These are phyloP conservation scores for Trichoderma arundinaceum DNA, from an alignment of 2,329 filamentous ascomycete species.

Conservation along the genomic window DNA sequence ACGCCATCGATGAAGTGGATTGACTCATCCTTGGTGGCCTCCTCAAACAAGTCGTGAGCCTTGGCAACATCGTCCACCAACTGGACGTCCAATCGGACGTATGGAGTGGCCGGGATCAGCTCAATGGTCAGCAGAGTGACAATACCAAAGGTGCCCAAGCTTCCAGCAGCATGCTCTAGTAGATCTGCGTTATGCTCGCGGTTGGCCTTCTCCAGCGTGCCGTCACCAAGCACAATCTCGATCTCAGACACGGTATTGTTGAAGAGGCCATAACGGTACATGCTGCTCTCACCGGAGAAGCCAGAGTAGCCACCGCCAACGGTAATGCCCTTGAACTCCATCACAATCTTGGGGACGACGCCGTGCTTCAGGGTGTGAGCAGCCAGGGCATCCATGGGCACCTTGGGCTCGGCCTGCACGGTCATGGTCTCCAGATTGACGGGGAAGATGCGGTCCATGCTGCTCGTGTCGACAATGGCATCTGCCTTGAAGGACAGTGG, in stretches of 20 bases:
- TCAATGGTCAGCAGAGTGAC: conserved; percentile 60
- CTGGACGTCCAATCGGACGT: conserved; percentile 57
- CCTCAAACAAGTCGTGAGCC: conserved; percentile 47
- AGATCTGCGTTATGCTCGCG: conserved; percentile 54
- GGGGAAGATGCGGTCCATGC: conserved; percentile 58
- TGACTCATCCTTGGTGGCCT: conserved; percentile 36
- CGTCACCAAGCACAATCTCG: conserved; percentile 61
- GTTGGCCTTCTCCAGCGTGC: conserved; percentile 55
- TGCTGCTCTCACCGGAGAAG: conserved; percentile 61
- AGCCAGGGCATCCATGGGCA: conserved; percentile 62
- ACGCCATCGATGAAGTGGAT: conserved; percentile 65
- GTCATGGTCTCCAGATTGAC: conserved; percentile 55
- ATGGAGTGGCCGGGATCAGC: conserved; percentile 54
- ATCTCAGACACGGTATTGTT: conserved; percentile 57
- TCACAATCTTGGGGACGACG: conserved; percentile 61
- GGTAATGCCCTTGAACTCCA: conserved; percentile 66
- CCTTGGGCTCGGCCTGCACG: conserved; percentile 63
- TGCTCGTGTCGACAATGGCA: conserved; percentile 60
- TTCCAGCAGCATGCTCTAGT: conserved; percentile 58
- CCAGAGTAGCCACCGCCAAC: conserved; percentile 63
- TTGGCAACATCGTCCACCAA: conserved; percentile 43
- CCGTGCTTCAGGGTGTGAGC: conserved; percentile 56
- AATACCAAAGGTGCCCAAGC: conserved; percentile 62
- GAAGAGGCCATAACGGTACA: conserved; percentile 63
- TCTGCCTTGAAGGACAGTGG: conserved; percentile 46